Evolutionary conservation across 139 green algal species (phyloP).

Genomic region (Tetraselmis striata): DNA sequence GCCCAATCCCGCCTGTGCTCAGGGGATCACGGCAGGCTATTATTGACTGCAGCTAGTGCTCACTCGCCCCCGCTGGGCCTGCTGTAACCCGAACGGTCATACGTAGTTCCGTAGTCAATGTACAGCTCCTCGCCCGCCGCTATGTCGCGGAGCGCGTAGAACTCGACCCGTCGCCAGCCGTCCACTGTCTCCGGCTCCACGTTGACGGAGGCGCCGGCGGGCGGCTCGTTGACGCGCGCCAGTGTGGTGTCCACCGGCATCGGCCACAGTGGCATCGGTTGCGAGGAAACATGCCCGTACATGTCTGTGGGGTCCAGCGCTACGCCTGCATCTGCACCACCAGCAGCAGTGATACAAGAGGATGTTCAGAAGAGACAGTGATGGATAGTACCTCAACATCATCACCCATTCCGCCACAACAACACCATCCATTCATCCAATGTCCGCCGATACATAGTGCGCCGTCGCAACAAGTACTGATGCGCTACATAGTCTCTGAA

Average conservation of each 20-base stretch:
- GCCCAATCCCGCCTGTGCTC: too few relatives aligned
- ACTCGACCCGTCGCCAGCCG: slow-evolving; percentile 16
- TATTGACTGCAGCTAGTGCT: too few relatives aligned
- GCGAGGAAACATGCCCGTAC: slow-evolving; percentile 17
- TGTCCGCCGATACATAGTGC: too few relatives aligned
- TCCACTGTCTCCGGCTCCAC: slow-evolving; percentile 23
- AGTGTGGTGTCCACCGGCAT: slow-evolving; percentile 27
- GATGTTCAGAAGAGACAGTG: too few relatives aligned
- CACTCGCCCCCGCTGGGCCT: slow-evolving; percentile 5
- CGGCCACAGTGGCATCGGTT: slow-evolving; percentile 35
- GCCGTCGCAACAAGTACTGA: too few relatives aligned
- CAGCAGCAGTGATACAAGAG: too few relatives aligned
- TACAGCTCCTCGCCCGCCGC: slow-evolving; percentile 34
- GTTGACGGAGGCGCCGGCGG: slow-evolving; percentile 23
- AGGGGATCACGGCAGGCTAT: too few relatives aligned
- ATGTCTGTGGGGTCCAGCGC: slow-evolving; percentile 49
- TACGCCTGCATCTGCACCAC: slow-evolving; percentile 12
- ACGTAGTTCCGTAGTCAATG: slow-evolving; percentile 47
- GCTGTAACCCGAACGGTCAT: slow-evolving; percentile 36
- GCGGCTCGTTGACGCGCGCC: slow-evolving; percentile 49
- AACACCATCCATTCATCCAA: too few relatives aligned
- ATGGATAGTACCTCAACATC: too few relatives aligned
- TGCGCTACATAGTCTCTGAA: too few relatives aligned
- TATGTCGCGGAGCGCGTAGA: slow-evolving; percentile 26
- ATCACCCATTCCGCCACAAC: too few relatives aligned